Evolutionary conservation across 2,329 filamentous ascomycete species (phyloP), one percentile per base, ranked within the genome.

Genomic region (Delphinella strobiligena): DNA sequence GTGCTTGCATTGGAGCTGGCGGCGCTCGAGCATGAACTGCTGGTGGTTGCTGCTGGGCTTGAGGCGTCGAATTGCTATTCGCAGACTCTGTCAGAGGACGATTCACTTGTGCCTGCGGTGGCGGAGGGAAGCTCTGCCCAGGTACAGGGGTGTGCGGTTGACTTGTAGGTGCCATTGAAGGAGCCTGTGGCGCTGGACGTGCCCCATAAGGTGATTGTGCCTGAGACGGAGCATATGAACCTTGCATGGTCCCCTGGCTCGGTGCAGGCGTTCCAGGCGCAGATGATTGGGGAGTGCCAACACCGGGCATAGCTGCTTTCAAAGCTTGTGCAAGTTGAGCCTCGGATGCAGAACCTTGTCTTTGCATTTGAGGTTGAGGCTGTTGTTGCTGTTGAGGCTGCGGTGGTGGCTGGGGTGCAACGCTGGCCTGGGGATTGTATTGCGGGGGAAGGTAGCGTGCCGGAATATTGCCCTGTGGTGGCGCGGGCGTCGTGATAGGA

Each of bases 1-100:
- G 22, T 27, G 22, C 22, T 29, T 36, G 39, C 29, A 33, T 34
- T 19, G 38, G n/a, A 14, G 32, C 12, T 22, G 36, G 31, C 18
- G 31, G 40, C 35, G 31, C 18, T 17, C 40, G n/a, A n/a, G n/a
- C n/a, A n/a, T 42, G 12, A 34, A 36, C 18, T 36, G 34, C 22
- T 41, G 39, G 30, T 7, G n/a, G 11, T 15, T 41, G 34, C 27
- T 18, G 22, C 14, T 37, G 22, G 17, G 9, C 14, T 37, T n/a
- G n/a, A n/a, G n/a, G n/a, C n/a, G n/a, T n/a, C n/a, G n/a, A n/a
- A n/a, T n/a, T n/a, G n/a, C n/a, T n/a, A n/a, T n/a, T n/a, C n/a
- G n/a, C n/a, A n/a, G n/a, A n/a, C n/a, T n/a, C n/a, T n/a, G n/a
- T n/a, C n/a, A n/a, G n/a, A n/a, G n/a, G n/a, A n/a, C n/a, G n/a